These are phyloP conservation scores for Cylindrodendrum hubeiense DNA, from an alignment of 2,329 filamentous ascomycete species.

Conservation along the genomic window DNA sequence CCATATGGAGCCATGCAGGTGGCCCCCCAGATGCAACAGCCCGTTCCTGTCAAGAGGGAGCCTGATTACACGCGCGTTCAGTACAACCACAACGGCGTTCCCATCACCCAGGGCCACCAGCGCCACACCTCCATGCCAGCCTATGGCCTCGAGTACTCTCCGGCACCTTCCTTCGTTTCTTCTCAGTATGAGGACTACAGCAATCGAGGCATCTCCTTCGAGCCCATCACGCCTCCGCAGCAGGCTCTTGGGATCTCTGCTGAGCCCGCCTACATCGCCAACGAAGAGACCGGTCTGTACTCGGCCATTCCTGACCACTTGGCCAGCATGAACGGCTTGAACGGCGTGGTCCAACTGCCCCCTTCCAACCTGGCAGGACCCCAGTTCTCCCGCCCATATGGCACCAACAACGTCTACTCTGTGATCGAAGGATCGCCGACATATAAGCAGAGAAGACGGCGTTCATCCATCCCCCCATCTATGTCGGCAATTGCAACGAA, in stretches of 20 bases:
- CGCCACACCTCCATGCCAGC: slow-evolving; percentile 98
- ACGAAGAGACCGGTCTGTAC: slow-evolving; percentile 97
- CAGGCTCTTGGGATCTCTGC: slow-evolving; percentile 83
- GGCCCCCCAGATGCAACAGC: slow-evolving; percentile 76
- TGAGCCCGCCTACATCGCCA: slow-evolving; percentile 97
- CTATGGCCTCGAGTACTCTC: slow-evolving; percentile 95
- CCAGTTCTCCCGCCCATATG: slow-evolving; percentile 82
- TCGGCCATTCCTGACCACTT: slow-evolving; percentile 93
- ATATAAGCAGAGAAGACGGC: slow-evolving; percentile 95
- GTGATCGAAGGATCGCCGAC: slow-evolving; percentile 98
- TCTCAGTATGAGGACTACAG: slow-evolving; percentile 99
- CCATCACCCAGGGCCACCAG: slow-evolving; percentile 85
- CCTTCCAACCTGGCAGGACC: slow-evolving; percentile 85
- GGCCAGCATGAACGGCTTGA: slow-evolving; percentile 77
- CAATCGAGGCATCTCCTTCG: slow-evolving; percentile 94
- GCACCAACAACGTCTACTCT: slow-evolving; percentile 85
- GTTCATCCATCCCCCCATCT: slow-evolving; percentile 90
- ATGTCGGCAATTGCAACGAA: slow-evolving; percentile 78
- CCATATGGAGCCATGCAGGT: slow-evolving; percentile 78
- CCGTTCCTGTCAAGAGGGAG: slow-evolving; percentile 84
- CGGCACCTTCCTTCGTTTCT: slow-evolving; percentile 97
- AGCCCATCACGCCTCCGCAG: slow-evolving; percentile 96
- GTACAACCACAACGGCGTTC: slow-evolving; percentile 93
- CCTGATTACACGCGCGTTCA: slow-evolving; percentile 84
- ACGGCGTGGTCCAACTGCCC: slow-evolving; percentile 91